Percentiles rank a stretch among this genome's conserved stretches.
These are phyloP conservation scores for Gentiana straminea DNA, from an alignment of 257 asterid species.

Conservation along the genomic window DNA sequence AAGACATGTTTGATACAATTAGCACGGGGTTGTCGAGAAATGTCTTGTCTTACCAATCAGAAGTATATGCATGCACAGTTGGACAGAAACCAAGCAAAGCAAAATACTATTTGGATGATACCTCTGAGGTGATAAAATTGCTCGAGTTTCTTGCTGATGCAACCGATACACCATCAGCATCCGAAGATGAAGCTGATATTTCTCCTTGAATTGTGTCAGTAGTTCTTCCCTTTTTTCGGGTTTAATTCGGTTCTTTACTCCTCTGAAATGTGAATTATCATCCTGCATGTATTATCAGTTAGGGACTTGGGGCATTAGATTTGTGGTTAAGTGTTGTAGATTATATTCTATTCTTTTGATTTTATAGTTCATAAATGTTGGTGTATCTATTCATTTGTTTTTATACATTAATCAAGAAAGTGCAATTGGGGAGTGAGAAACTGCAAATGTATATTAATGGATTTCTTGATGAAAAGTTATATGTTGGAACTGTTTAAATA, in stretches of 20 bases:
- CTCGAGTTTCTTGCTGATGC: constrained; percentile 82
- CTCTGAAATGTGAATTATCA: constrained; percentile 17
- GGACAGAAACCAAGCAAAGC: constrained; percentile 93
- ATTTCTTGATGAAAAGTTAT: neutral
- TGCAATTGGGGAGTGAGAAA: neutral
- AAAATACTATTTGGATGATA: constrained; percentile 73
- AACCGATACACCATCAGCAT: constrained; percentile 49
- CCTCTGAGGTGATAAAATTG: constrained; percentile 65
- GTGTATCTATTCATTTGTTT: too few species aligned
- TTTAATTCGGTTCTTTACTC: constrained; percentile 15
- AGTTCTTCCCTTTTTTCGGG: constrained; percentile 20
- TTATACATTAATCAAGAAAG: too few species aligned
- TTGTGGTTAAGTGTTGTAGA: neutral
- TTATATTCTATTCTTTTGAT: too few species aligned
- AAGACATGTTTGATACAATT: constrained; percentile 77
- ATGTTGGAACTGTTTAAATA: neutral
- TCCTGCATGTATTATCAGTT: constrained; percentile 21
- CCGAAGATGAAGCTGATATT: constrained; percentile 46
- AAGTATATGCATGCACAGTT: constrained; percentile 78
- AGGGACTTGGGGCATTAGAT: constrained; percentile 15
- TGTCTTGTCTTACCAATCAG: constrained; percentile 43
- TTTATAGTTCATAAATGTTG: too few species aligned
- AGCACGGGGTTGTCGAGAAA: constrained; percentile 43
- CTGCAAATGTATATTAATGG: neutral
- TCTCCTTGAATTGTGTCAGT: constrained; percentile 26